These are phyloP conservation scores for Cadophora luteo-olivacea DNA, from an alignment of 2,329 filamentous ascomycete genomes.

Conservation along the genomic window DNA sequence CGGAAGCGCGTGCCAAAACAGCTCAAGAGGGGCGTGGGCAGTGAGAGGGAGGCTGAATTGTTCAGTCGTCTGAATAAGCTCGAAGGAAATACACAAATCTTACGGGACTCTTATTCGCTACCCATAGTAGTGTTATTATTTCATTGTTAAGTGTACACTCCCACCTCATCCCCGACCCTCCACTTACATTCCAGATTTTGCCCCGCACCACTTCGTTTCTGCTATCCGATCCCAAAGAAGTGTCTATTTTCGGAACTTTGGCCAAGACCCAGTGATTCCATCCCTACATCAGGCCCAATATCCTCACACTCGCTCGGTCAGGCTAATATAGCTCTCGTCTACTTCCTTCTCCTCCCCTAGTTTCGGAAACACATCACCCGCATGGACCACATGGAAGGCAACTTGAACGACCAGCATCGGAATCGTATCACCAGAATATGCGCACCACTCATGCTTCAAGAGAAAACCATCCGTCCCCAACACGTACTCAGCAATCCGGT, in stretches of 20 bases:
- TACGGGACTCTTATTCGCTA: no score
- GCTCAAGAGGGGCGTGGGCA: no score
- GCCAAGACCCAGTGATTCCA: no score
- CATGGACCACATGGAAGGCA: not conserved
- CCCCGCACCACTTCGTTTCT: no score
- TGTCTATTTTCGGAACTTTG: not conserved
- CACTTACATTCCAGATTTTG: no score
- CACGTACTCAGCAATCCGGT: not conserved
- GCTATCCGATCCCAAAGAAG: not conserved
- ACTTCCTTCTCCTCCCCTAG: not conserved
- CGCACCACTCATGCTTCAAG: not conserved
- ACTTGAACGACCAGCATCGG: not conserved
- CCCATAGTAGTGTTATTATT: no score
- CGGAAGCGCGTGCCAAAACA: no score
- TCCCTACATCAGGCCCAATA: not conserved
- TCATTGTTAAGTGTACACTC: no score
- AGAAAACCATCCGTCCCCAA: not conserved
- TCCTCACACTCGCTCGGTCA: not conserved
- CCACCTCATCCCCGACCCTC: no score
- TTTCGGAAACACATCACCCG: not conserved
- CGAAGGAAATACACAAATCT: no score
- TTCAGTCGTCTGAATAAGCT: no score
- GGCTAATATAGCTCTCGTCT: not conserved
- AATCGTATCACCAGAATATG: not conserved
- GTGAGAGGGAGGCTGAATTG: no score